Evolutionary conservation across 805 yeast genomes (phyloP), one percentile per base, ranked within the genome.

Genomic region (Cyberlindnera samutprakarnensis): DNA sequence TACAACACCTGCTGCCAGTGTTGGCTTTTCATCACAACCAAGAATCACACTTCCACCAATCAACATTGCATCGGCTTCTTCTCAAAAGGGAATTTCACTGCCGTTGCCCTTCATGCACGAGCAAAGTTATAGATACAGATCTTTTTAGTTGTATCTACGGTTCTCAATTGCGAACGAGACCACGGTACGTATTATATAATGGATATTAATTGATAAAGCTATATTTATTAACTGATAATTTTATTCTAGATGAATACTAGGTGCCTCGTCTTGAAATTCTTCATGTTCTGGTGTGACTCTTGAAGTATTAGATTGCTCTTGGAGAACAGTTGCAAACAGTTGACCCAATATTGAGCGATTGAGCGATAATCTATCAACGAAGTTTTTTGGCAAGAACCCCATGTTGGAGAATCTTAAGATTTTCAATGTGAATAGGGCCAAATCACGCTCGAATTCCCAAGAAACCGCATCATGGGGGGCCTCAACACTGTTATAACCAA

Each of bases 401-500:
- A 59, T 36, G 14, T 58, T 54, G 11, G 51, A 34, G 24, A 72
- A 51, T 6, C 56, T 49, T 13, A 58, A 42, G 25, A 71, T 33
- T 38, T 68, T 68, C 18, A 64, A 50, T 0, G 66, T 51, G 32
- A 46, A 62, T 13, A 65, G 60, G 38, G 70, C 62, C 14, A 71
- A 45, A 8, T 54, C 61, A 32, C 56, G 58, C 36, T 68, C 74
- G 7, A 51, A 44, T 9, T 37, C 45, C 74, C 68, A 67, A 5
- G 42, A 49, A 16, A 36, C 45, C 2, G 37, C 38, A 11, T 42
- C 43, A 4, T 35, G 45, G 1, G 39, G 42, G 12, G 43, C 48
- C 15, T 32, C 34, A 15, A 41, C 37, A 14, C 46, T 38, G 28
- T 47, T 45, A 21, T 44, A 56, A 32, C 64, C 59, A 13, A 67